Evolutionary conservation across 257 asterid species (phyloP).

Genomic region (Solanum pennellii): DNA sequence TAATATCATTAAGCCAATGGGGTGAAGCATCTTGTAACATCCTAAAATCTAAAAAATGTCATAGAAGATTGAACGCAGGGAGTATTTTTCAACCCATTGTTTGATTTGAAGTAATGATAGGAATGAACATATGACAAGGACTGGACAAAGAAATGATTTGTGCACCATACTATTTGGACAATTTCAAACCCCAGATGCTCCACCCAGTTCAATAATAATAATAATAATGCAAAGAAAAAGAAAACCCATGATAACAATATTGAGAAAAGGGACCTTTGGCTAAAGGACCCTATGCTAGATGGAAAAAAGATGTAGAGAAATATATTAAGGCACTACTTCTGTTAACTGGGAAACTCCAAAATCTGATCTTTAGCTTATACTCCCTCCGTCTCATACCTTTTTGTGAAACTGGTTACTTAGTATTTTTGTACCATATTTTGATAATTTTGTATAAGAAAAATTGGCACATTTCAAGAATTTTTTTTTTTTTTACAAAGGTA

Average conservation of each 20-base stretch:
- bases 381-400: background rate
- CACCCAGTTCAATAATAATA: background rate
- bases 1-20: background rate
- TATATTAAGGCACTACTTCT: background rate
- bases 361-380: background rate
- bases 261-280: background rate
- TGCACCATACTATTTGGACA: background rate
- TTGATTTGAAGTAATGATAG: background rate
- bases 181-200: background rate
- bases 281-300: background rate
- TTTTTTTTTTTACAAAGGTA: background rate
- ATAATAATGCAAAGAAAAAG: background rate
- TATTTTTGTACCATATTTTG: background rate
- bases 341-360: background rate
- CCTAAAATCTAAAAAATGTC: background rate
- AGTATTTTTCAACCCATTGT: background rate
- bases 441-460: background rate
- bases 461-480: background rate
- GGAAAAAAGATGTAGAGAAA: background rate
- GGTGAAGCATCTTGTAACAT: background rate
- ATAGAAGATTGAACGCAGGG: background rate
- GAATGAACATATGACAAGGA: conserved; percentile 1
- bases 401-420: background rate
- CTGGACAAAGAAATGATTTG: background rate
- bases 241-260: background rate